Percentiles rank a stretch among this genome's conserved stretches.
phyloP scores from a whole-genome alignment of 2,329 filamentous ascomycete species.

The Trichoderma arundinaceum region DNA sequence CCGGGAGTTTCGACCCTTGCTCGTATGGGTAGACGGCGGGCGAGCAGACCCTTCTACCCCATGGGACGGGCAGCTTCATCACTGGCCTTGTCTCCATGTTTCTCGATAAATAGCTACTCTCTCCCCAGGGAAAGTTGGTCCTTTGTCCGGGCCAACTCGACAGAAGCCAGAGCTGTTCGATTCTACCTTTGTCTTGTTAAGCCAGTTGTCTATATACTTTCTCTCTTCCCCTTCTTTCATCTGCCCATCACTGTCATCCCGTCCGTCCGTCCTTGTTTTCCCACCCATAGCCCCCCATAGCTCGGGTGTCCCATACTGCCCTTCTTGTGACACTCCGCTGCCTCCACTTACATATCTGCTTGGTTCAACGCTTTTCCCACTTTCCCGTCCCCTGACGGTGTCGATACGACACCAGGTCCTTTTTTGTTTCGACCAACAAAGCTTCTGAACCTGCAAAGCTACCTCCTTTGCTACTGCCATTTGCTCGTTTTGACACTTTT shows the following conservation, averaged over 20 bases:
- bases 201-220: conserved; percentile 2
- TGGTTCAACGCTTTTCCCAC: conserved; percentile 26
- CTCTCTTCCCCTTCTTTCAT: background rate
- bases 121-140: background rate
- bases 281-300: conserved; percentile 16
- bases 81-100: conserved; percentile 7
- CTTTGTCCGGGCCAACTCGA: background rate
- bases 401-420: conserved; percentile 28
- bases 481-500: background rate
- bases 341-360: conserved; percentile 33
- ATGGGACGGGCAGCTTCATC: conserved; percentile 23
- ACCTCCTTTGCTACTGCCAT: background rate
- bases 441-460: conserved; percentile 13
- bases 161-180: background rate
- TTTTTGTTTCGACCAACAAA: background rate
- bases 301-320: conserved; percentile 32
- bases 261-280: conserved; percentile 22
- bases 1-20: conserved; percentile 24
- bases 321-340: conserved; percentile 32
- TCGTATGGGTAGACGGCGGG: conserved; percentile 14
- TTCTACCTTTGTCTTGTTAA: background rate
- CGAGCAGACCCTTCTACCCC: conserved; percentile 20
- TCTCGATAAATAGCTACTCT: conserved; percentile 15
- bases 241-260: conserved; percentile 29
- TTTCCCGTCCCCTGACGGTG: conserved; percentile 17